phyloP scores from a whole-genome alignment of 2,329 filamentous ascomycete genomes.

The Aspergillus proliferans region DNA sequence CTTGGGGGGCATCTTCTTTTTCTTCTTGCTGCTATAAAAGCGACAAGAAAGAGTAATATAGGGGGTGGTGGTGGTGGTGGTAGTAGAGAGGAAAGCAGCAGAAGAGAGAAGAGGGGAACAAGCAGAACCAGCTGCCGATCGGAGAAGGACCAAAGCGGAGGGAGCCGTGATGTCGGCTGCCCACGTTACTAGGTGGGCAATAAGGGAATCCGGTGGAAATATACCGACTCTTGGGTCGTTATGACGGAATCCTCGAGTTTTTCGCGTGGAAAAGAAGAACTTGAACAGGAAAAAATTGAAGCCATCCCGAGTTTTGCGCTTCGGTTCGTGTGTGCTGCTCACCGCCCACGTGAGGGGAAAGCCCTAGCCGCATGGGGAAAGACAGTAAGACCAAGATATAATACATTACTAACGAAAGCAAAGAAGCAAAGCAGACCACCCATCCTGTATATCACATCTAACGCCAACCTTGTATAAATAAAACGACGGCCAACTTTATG shows the following conservation, averaged over 20 bases:
- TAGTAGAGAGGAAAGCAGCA: constrained; percentile 9
- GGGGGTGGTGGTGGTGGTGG: constrained; percentile 1
- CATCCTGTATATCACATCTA: not conserved
- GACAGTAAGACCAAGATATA: not conserved
- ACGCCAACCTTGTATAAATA: constrained; percentile 2
- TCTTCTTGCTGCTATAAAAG: constrained; percentile 52
- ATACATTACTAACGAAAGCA: not conserved
- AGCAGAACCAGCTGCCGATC: constrained; percentile 63
- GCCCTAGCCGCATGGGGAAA: constrained; percentile 11
- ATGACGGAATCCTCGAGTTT: not conserved
- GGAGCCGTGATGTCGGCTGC: constrained; percentile 25
- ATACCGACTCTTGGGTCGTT: too few relatives aligned
- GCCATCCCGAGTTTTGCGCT: constrained; percentile 10
- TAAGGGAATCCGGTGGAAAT: not conserved
- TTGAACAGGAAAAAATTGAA: constrained; percentile 3
- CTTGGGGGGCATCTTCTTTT: constrained; percentile 88
- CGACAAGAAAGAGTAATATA: constrained; percentile 23
- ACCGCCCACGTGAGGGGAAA: constrained; percentile 23
- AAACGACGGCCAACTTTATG: constrained; percentile 12
- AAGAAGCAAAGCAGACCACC: not conserved
- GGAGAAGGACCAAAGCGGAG: constrained; percentile 40
- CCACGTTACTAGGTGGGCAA: constrained; percentile 16
- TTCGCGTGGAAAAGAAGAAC: constrained; percentile 3
- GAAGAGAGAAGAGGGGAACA: constrained; percentile 19
- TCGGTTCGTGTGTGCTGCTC: constrained; percentile 15